Conservation (phyloP, 2,329 filamentous ascomycete species). For the Fusarium solani-melongenae region DNA sequence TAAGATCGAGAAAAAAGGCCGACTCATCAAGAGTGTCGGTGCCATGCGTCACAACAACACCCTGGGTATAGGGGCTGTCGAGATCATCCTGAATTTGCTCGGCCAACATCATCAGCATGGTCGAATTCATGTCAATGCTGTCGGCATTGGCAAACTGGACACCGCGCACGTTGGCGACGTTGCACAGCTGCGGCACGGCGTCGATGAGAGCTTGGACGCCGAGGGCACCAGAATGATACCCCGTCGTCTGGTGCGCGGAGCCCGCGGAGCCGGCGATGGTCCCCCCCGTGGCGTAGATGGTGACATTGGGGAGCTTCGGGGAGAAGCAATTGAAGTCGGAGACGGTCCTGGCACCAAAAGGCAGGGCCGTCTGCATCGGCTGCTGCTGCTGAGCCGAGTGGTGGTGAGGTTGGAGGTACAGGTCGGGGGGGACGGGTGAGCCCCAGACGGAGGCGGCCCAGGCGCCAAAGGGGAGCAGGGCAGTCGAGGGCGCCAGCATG, state of each 20-base stretch:
- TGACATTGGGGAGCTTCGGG: conserved; percentile 61
- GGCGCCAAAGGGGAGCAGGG: conserved; percentile 35
- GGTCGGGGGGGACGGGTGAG: conserved; percentile 37
- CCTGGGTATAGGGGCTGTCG: conserved; percentile 54
- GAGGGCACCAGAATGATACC: conserved; percentile 56
- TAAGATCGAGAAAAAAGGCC: conserved; percentile 71
- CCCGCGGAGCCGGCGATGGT: conserved; percentile 66
- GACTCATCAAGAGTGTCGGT: conserved; percentile 74
- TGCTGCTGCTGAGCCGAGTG: conserved; percentile 32
- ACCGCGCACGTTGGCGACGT: conserved; percentile 65
- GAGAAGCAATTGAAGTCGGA: conserved; percentile 42
- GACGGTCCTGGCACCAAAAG: conserved; percentile 10
- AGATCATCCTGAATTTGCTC: conserved; percentile 61
- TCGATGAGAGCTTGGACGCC: conserved; percentile 63
- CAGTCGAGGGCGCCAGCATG: conserved; percentile 40
- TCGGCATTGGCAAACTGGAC: conserved; percentile 63
- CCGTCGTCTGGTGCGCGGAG: conserved; percentile 59
- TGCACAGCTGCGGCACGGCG: conserved; percentile 65
- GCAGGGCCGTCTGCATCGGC: conserved; percentile 22
- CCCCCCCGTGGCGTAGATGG: conserved; percentile 67
- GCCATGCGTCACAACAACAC: conserved; percentile 71
- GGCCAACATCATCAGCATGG: conserved; percentile 59
- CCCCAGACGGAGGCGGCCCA: conserved; percentile 43
- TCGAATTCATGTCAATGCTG: conserved; percentile 59
- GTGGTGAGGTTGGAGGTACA: conserved; percentile 32